phyloP scores from a whole-genome alignment of 148 eudicot genomes.

The Rhododendron ferrugineum region DNA sequence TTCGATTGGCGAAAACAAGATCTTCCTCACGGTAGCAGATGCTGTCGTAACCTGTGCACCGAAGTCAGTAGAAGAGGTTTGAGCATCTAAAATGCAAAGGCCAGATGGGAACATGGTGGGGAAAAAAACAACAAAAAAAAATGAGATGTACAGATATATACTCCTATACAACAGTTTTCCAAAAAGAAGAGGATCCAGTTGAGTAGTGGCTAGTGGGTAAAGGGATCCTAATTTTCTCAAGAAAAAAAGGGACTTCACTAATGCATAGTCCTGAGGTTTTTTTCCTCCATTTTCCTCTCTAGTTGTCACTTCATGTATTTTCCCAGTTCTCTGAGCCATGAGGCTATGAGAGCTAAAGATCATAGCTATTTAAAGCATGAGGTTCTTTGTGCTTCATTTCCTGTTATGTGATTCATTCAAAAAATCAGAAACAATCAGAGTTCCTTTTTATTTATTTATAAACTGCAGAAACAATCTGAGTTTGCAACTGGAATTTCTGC shows the following conservation, averaged over 20 bases:
- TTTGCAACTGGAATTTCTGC: neutral
- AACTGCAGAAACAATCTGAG: neutral
- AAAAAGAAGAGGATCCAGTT: neutral
- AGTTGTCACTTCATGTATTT: neutral
- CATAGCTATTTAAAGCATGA: neutral
- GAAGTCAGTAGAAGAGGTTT: constrained; percentile 39
- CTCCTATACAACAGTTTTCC: too few species aligned
- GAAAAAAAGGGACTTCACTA: neutral
- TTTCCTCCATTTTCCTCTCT: neutral
- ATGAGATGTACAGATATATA: neutral
- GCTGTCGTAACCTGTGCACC: constrained; percentile 63
- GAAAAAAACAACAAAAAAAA: neutral
- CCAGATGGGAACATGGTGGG: neutral
- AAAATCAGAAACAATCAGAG: neutral
- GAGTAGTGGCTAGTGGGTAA: neutral
- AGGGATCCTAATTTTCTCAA: constrained; percentile 7
- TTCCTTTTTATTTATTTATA: too few species aligned
- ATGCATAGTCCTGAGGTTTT: neutral
- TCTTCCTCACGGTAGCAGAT: constrained; percentile 71
- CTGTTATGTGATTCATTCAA: neutral
- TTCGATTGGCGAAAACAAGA: constrained; percentile 56
- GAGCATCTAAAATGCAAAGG: constrained; percentile 12
- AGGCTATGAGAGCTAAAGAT: neutral
- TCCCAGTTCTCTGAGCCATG: neutral
- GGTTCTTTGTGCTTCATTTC: neutral